Conservation (phyloP, 345 rosid species). For the Camelina hispida region DNA sequence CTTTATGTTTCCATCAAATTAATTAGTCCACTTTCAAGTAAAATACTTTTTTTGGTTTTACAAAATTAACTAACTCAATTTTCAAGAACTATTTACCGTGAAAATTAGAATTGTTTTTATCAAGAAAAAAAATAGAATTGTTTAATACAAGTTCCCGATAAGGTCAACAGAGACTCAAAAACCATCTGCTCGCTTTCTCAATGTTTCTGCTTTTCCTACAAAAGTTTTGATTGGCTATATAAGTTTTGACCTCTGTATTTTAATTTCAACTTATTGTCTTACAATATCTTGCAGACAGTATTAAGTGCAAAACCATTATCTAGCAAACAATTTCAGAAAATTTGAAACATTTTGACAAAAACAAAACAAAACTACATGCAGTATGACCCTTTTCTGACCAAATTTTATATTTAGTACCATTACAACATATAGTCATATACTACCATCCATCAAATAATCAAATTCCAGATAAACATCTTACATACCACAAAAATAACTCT, state of each 20-base stretch:
- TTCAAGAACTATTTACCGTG: not conserved
- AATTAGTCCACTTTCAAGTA: not conserved
- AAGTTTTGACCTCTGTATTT: too few species aligned
- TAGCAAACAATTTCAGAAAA: too few species aligned
- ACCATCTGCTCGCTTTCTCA: not conserved
- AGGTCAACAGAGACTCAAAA: not conserved
- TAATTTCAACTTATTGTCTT: too few species aligned
- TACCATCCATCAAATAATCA: too few species aligned
- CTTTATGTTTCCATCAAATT: not conserved
- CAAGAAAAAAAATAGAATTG: too few species aligned
- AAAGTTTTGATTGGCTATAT: not conserved
- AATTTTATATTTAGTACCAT: too few species aligned
- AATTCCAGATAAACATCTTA: too few species aligned
- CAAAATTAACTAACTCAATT: not conserved
- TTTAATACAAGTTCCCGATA: not conserved
- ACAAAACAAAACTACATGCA: not conserved
- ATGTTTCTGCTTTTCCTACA: not conserved
- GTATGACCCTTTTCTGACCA: not conserved
- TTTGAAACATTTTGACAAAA: not conserved
- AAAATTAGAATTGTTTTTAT: too few species aligned
- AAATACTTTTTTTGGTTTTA: not conserved
- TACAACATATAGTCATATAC: too few species aligned
- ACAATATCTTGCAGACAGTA: not conserved
- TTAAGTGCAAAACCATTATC: too few species aligned
- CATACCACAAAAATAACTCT: slow-evolving; percentile 2